Evolutionary conservation across 768 basidiomycete genomes (phyloP).

Genomic region (Kwoniella dendrophila): DNA sequence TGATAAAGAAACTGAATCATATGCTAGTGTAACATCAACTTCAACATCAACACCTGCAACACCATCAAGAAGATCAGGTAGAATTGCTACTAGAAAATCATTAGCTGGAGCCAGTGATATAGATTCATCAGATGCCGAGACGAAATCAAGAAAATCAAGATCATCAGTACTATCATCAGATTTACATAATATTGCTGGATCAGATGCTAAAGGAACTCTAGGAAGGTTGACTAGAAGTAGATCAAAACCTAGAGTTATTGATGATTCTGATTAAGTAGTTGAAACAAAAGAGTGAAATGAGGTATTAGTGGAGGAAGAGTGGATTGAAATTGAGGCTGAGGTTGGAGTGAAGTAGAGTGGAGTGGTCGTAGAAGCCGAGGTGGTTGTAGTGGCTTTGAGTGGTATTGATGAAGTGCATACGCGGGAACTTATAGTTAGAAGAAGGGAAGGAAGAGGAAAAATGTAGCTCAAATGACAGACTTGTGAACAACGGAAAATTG

Average conservation of each 20-base stretch:
- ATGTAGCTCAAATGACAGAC: background rate
- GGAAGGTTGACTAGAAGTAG: constrained; percentile 48
- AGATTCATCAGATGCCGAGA: constrained; percentile 22
- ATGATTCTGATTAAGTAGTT: constrained; percentile 49
- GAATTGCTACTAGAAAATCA: constrained; percentile 18
- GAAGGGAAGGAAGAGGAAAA: background rate
- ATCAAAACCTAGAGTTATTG: constrained; percentile 43
- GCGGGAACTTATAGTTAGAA: background rate
- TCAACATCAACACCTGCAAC: constrained; percentile 15
- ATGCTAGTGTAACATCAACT: constrained; percentile 23
- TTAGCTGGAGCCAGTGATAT: constrained; percentile 7
- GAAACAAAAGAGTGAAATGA: background rate
- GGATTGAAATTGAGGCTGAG: background rate
- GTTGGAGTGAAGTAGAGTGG: background rate
- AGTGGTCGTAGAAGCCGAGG: background rate
- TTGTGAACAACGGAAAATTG: background rate
- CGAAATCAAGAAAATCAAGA: constrained; percentile 10
- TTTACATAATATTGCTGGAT: constrained; percentile 6
- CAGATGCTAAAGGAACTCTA: constrained; percentile 27
- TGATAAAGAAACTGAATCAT: constrained; percentile 7
- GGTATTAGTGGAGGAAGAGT: background rate
- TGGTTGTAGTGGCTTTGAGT: background rate
- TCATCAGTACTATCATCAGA: constrained; percentile 15
- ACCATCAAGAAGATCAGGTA: constrained; percentile 19
- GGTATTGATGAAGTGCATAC: background rate